Base-by-base conservation (phyloP, 2,329 filamentous ascomycete species). In the Sporothrix sp. region DNA sequence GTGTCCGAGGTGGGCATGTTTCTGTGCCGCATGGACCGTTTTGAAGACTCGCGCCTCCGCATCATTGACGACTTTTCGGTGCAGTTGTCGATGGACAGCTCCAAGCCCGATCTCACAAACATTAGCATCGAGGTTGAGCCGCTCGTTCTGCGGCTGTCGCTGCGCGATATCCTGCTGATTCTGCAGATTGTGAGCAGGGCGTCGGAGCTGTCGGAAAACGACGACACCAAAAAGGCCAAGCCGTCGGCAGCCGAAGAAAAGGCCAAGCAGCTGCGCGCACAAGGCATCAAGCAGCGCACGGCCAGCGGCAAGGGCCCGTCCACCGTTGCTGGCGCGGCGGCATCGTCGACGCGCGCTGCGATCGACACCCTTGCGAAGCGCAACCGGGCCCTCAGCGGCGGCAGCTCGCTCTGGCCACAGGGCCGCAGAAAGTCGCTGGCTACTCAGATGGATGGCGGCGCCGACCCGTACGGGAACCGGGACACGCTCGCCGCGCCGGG, bases 1-100 rank as follows among this genome's bases (percentile, higher is more conserved):
- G 81, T 98, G 3, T 90, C 88, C 7, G 84, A 97, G 62, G 79
- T 97, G 48, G 93, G 93, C 59, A 98, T 99, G 93, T 99, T 96
- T 65, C 68, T 98, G 28, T 98, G 94, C 63, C 85, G 93, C 11
- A 98, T 99, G 93, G 94, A 99, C 66, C 87, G 83, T 56, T 97
- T 97, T 59, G 91, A 98, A 58, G 89, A 86, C 3, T 90, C 84
- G 36, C 81, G 88, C 33, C 75, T 98, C 42, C 82, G 93, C 16
- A 95, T 99, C 54, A 79, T 99, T 28, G 94, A 99, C 62, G 90
- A 98, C 66, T 98, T 98, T 64, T 95, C 89, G 3, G 73, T 97
- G 9, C 86, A 93, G 56, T 75, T 95, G 59, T 93, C 87, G 3
- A 81, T 98, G 72, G 91, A 98, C 61, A 79, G 66, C 55, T 81